Base-by-base conservation (phyloP, 2,329 filamentous ascomycete genomes). In the Byssothecium circinans region DNA sequence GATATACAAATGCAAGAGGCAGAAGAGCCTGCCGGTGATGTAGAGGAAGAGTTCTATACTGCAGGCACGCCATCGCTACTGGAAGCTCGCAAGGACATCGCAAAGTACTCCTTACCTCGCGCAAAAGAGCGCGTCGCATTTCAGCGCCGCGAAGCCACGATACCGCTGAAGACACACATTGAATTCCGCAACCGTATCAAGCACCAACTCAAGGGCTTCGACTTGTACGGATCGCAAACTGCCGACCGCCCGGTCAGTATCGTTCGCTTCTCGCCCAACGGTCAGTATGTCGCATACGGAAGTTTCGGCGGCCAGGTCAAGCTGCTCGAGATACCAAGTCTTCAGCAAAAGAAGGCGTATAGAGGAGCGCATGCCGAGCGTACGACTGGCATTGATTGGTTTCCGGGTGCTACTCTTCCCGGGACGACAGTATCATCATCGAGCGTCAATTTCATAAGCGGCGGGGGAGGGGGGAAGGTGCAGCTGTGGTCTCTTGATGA, bases 241-340 rank as follows among this genome's bases (percentile, higher is more conserved):
- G 91, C 90, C 41, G 91, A 97, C 57, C 81, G 94, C 32, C 89
- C 95, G 17, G 84, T 99, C 45, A 92, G 91, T 71, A 92, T 97
- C 74, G 89, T 90, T 39, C 84, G 94, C 47, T 91, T 99, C 73
- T 86, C 92, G 7, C 94, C 94, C 0, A 87, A 88, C 61, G 89
- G 90, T 14, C 80, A 92, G 67, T 79, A 87, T 8, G 81, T 97
- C 29, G 94, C 92, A 2, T 89, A 90, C 2, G 94, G 94, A 32
- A 96, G 95, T 65, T 97, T 91, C 90, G 88, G 86, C 42, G 94
- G 94, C 43, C 87, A 89, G 41, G 85, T 99, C 55, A 92, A 91
- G 62, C 75, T 99, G 48, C 81, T 97, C 49, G 84, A 87, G 47
- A 86, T 96, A 17, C 92, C 91, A 2, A 88, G 85, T 58, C 75